Conservation (phyloP, 208 protist genomes). For the Zelonia costaricensis region DNA sequence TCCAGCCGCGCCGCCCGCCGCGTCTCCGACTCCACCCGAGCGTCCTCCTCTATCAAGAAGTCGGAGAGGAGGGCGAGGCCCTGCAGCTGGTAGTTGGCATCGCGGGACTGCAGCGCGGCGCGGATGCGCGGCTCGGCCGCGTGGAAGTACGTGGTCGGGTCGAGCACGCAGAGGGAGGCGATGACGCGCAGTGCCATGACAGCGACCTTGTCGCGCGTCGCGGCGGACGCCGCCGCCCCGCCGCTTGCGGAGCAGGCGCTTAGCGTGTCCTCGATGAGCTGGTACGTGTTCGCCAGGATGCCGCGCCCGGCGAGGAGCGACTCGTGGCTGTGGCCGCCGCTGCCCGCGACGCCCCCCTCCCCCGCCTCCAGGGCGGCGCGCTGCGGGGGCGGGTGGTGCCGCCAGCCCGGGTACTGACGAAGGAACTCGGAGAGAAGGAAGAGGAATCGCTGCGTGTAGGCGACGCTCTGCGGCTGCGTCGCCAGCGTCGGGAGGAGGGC, state of each 20-base stretch:
- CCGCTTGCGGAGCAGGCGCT: too few species aligned
- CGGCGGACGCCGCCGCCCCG: too few species aligned
- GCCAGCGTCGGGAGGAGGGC: constrained; percentile 49
- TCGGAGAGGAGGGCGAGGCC: constrained; percentile 80
- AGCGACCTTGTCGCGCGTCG: constrained; percentile 27
- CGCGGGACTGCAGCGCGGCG: constrained; percentile 39
- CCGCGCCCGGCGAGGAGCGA: constrained; percentile 53
- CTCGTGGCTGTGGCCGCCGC: constrained; percentile 37
- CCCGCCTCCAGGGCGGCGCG: constrained; percentile 29
- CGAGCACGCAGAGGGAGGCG: constrained; percentile 80
- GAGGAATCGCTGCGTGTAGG: constrained; percentile 82
- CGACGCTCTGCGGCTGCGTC: constrained; percentile 46
- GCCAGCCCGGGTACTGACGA: constrained; percentile 81
- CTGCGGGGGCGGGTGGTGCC: constrained; percentile 26
- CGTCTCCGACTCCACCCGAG: constrained; percentile 62
- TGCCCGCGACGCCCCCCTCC: neutral
- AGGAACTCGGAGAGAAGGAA: constrained; percentile 90
- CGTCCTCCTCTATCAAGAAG: constrained; percentile 83
- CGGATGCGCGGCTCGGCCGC: constrained; percentile 49
- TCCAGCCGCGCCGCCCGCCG: constrained; percentile 18
- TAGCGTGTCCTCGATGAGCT: constrained; percentile 52
- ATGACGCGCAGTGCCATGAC: constrained; percentile 75
- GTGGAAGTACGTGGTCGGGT: constrained; percentile 69
- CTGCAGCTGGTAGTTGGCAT: constrained; percentile 51
- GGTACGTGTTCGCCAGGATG: constrained; percentile 73